These are phyloP conservation scores for Huntiella decipiens DNA, from an alignment of 2,329 filamentous ascomycete species.

Conservation along the genomic window DNA sequence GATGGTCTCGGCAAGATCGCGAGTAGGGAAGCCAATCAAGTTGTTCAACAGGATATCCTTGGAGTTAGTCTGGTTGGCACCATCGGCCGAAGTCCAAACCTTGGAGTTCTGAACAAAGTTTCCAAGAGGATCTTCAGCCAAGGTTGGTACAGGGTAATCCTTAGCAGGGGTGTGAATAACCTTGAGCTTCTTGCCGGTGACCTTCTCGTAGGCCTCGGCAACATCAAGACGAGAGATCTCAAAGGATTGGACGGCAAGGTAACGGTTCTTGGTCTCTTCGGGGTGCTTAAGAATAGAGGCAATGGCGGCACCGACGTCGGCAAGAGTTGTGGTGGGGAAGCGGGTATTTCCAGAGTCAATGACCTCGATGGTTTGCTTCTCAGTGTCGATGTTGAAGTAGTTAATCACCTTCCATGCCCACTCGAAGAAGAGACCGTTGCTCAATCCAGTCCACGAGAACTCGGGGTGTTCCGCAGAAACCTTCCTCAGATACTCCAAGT, in stretches of 20 bases:
- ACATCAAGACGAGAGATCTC: slow-evolving; percentile 27
- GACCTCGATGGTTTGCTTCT: slow-evolving; percentile 23
- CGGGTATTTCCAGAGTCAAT: slow-evolving; percentile 30
- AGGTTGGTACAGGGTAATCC: background rate
- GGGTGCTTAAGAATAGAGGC: slow-evolving; percentile 28
- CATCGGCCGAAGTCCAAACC: slow-evolving; percentile 4
- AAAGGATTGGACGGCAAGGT: slow-evolving; percentile 26
- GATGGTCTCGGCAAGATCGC: background rate
- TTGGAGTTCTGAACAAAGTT: slow-evolving; percentile 5
- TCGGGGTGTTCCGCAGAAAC: slow-evolving; percentile 19
- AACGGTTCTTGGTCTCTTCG: slow-evolving; percentile 33
- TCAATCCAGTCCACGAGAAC: slow-evolving; percentile 30
- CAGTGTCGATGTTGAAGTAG: slow-evolving; percentile 22
- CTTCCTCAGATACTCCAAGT: slow-evolving; percentile 23
- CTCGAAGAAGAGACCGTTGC: slow-evolving; percentile 29
- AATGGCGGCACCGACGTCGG: slow-evolving; percentile 27
- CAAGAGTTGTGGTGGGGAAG: slow-evolving; percentile 30
- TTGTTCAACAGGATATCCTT: slow-evolving; percentile 1
- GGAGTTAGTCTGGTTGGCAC: background rate
- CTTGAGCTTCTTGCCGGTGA: slow-evolving; percentile 25
- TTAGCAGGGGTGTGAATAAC: slow-evolving; percentile 21
- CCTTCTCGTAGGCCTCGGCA: slow-evolving; percentile 27
- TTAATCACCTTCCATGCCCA: slow-evolving; percentile 24
- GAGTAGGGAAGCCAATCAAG: slow-evolving; percentile 4
- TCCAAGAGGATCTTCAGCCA: too few species aligned